Evolutionary conservation across 2,329 filamentous ascomycete genomes (phyloP), one percentile per base, ranked within the genome.

Genomic region (Paecilomyces niveus): DNA sequence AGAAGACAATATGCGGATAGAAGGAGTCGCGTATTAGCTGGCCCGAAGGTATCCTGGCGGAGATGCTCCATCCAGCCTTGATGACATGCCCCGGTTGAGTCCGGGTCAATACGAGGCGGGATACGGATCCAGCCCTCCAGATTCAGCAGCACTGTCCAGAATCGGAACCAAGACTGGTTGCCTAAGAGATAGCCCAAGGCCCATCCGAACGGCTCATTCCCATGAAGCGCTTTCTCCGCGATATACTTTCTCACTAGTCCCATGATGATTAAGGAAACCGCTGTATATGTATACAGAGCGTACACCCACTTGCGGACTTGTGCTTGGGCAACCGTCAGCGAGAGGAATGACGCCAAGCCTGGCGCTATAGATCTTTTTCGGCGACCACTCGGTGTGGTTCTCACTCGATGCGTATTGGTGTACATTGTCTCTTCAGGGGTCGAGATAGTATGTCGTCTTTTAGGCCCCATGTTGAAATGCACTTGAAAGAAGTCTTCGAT

Each of bases 141-240:
- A 61, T 88, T 85, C 60, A 84, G 81, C 60, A 81, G 83, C 15
- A 90, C 80, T 8, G 93, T 83, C 70, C 88, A 81, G 70, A 88
- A 86, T 24, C 92, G 83, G 64, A 97, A 85, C 68, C 80, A 81
- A 0, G 84, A 81, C 10, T 92, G 70, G 65, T 96, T 89, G 11
- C 93, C 92, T 61, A 97, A 84, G 2, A 97, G 77, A 72, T 99
- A 99, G 1, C 90, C 88, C 10, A 97, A 74, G 0, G 91, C 92
- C 94, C 94, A 99, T 2, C 93, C 90, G 52, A 99, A 84, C 0
- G 94, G 92, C 66, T 99, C 94, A 55, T 85, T 78, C 15, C 85
- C 85, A 33, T 81, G 69, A 1, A 99, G 79, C 13, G 91, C 92
- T 61, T 83, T 80, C 51, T 76, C 74, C 45, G 82, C 76, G 54